These are phyloP conservation scores for Tremellales sp. DNA, from an alignment of 1,284 basidiomycete genomes.

Conservation along the genomic window DNA sequence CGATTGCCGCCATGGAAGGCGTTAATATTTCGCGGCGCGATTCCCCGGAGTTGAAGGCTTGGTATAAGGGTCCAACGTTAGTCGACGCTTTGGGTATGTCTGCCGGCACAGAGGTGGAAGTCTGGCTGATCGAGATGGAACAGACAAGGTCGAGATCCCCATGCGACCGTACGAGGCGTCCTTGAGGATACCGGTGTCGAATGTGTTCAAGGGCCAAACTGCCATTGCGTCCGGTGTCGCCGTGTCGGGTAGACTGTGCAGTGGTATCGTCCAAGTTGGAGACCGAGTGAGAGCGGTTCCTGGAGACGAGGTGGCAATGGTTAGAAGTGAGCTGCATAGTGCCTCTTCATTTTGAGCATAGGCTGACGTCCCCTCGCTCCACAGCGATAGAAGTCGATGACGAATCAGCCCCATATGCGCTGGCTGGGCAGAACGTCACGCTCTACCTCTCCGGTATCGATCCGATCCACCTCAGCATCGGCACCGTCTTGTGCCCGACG, in stretches of 20 bases:
- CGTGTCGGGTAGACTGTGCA: constrained; percentile 80
- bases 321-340: constrained; percentile 61
- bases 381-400: constrained; percentile 84
- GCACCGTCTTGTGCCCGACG: constrained; percentile 80
- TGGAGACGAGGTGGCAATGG: constrained; percentile 81
- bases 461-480: constrained; percentile 77
- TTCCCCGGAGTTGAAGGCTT: constrained; percentile 54
- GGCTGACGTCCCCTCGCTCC: neutral
- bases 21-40: constrained; percentile 64
- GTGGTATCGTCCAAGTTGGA: constrained; percentile 87
- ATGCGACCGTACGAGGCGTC: constrained; percentile 70
- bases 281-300: constrained; percentile 82
- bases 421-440: constrained; percentile 83
- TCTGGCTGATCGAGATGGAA: constrained; percentile 3
- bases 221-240: constrained; percentile 66
- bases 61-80: constrained; percentile 85
- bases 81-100: constrained; percentile 71
- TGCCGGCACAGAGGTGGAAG: too few species aligned
- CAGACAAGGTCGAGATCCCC: constrained; percentile 79
- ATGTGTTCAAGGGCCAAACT: constrained; percentile 87
- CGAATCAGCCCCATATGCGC: constrained; percentile 75
- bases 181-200: constrained; percentile 83
- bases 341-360: neutral
- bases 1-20: constrained; percentile 85
- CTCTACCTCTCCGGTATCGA: constrained; percentile 82